Evolutionary conservation across 129 eudicot genomes (phyloP), one percentile per base, ranked within the genome.

Genomic region (Gnaphalium uliginosum): DNA sequence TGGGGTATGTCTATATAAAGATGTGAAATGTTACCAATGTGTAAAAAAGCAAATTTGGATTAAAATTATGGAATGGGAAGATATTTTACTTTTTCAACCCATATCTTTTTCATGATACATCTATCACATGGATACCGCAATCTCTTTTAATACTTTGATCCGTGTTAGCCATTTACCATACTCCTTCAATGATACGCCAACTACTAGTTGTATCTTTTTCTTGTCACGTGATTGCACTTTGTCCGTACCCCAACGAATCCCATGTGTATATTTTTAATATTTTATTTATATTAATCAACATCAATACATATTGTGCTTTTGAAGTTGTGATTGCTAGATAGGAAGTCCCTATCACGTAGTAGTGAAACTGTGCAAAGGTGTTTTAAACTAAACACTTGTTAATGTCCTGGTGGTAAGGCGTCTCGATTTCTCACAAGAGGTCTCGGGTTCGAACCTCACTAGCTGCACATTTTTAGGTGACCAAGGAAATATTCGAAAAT

Each of bases 161-260:
- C 76, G 76, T 72, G 76, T 50, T 24, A 17, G 64, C n/a, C 56
- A 14, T 53, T 76, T 46, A 74, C 50, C 15, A 48, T 29, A 43
- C 71, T 62, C 69, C 61, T 26, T 78, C 4, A 59, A 19, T 48
- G 71, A 51, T 71, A 68, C 25, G 66, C 59, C 77, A 32, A 35
- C 58, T 25, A 35, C 61, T 6, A 19, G 25, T 56, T 8, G 13
- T 56, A 22, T 51, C 32, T 37, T 72, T 70, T 32, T 30, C 41
- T 19, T 79, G 68, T 46, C 82, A 71, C 77, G 83, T 72, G 83
- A 72, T 43, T 17, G 33, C 59, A 32, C 33, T 63, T 69, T 77
- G 76, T 69, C 81, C 59, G 57, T 76, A 70, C 66, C 66, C 75
- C 11, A 30, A 72, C 59, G 58, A 23, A 46, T 46, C 50, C 43